Percentiles rank a stretch among this genome's conserved stretches.
Evolutionary conservation across 306 rosid species (phyloP).

Genomic region (Cajanus cajan): DNA sequence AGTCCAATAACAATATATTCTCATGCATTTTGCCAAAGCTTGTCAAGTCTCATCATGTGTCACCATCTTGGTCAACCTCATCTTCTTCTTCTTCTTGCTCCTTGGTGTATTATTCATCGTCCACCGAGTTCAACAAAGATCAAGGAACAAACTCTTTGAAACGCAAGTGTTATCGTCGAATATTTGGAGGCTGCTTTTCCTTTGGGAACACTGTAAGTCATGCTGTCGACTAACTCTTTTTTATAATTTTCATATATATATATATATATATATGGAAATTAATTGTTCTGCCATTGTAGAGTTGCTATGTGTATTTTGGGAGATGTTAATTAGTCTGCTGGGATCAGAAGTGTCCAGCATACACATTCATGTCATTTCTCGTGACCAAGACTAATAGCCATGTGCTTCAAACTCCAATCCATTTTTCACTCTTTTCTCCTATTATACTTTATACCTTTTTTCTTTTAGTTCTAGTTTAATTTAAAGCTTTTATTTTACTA

Average conservation of each 20-base stretch:
- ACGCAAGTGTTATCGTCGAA: not conserved
- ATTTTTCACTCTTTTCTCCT: not conserved
- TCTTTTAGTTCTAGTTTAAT: too few relatives aligned
- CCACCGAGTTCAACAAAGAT: not conserved
- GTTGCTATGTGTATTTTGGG: constrained; percentile 17
- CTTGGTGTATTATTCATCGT: not conserved
- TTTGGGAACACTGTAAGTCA: constrained; percentile 31
- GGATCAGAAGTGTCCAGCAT: not conserved
- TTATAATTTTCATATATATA: too few relatives aligned
- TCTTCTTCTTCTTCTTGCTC: constrained; percentile 6
- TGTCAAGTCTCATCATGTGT: constrained; percentile 22
- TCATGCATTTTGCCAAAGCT: constrained; percentile 28
- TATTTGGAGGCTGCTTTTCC: constrained; percentile 32
- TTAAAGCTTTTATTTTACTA: too few relatives aligned
- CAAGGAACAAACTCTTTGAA: constrained; percentile 3
- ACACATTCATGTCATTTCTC: not conserved
- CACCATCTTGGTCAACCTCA: constrained; percentile 8
- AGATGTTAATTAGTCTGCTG: not conserved
- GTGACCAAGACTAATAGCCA: not conserved
- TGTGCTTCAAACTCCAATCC: not conserved
- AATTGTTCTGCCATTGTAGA: not conserved
- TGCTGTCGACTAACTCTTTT: too few relatives aligned
- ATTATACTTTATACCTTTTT: too few relatives aligned
- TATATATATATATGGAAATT: constrained; percentile 6
- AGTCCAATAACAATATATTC: not conserved